Percentiles rank a stretch among this genome's conserved stretches.
Conservation (phyloP, 179 eudicot species). For the Beta lomatogona region DNA sequence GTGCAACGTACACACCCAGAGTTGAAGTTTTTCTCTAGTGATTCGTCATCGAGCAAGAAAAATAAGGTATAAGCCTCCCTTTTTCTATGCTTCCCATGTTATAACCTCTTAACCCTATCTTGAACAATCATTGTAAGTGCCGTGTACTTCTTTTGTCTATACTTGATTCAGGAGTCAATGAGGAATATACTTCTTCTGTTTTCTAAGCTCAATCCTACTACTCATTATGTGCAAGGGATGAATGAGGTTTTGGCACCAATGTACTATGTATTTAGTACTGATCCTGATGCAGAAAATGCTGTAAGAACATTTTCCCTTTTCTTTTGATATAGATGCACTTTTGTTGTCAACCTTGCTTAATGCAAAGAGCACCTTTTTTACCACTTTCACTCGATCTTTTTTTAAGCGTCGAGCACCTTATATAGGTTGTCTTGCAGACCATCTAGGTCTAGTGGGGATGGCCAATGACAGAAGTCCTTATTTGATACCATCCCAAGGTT, state of each 20-base stretch:
- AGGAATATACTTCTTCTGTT: conserved; percentile 72
- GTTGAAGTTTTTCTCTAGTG: conserved; percentile 56
- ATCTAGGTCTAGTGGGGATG: background rate
- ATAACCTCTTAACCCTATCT: background rate
- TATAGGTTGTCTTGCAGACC: background rate
- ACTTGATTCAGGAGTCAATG: conserved; percentile 57
- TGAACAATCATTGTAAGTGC: background rate
- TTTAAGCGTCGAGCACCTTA: background rate
- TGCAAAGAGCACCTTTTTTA: background rate
- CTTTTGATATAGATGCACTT: background rate
- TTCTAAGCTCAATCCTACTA: conserved; percentile 73
- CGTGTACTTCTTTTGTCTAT: conserved; percentile 5
- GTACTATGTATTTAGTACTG: conserved; percentile 57
- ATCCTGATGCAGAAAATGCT: conserved; percentile 52
- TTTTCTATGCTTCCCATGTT: background rate
- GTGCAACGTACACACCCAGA: conserved; percentile 74
- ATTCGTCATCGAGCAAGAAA: conserved; percentile 48
- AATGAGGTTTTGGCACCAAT: conserved; percentile 77
- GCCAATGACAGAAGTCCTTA: background rate
- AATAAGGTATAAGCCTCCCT: conserved; percentile 36
- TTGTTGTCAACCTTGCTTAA: background rate
- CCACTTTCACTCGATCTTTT: background rate
- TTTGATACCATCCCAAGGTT: too few species aligned
- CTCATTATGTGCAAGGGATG: conserved; percentile 83
- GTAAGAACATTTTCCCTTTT: conserved; percentile 39